Percentiles rank a stretch among this genome's conserved stretches.
Evolutionary conservation across 202 grass and related monocot genomes (phyloP).

Genomic region (Brachypodium distachyon): DNA sequence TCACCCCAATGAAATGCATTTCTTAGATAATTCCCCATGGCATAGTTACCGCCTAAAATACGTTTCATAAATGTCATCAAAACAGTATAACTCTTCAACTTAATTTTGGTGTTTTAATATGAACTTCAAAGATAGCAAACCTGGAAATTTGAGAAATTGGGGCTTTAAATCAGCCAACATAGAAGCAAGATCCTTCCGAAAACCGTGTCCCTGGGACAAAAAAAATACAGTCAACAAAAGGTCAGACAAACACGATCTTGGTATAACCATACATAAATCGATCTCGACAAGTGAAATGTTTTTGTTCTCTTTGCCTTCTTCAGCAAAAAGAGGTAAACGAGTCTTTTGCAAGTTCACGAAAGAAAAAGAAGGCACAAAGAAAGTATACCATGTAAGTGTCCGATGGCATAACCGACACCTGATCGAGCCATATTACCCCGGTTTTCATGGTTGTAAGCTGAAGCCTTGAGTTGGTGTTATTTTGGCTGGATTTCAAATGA

Average conservation of each 20-base stretch:
- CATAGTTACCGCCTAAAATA: slow-evolving; percentile 70
- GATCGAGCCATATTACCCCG: slow-evolving; percentile 74
- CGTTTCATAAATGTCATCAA: background rate
- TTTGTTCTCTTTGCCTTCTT: background rate
- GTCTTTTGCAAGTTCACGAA: too few species aligned
- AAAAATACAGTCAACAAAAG: background rate
- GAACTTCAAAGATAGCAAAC: slow-evolving; percentile 23
- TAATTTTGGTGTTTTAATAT: background rate
- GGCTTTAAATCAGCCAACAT: slow-evolving; percentile 73
- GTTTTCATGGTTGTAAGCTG: slow-evolving; percentile 65
- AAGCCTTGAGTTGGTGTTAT: slow-evolving; percentile 57
- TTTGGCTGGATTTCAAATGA: slow-evolving; percentile 44
- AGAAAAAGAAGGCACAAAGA: background rate
- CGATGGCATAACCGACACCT: slow-evolving; percentile 71
- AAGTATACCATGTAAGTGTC: slow-evolving; percentile 70
- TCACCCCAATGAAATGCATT: slow-evolving; percentile 91
- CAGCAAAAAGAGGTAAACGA: background rate
- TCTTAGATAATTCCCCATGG: slow-evolving; percentile 70
- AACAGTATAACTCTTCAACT: background rate
- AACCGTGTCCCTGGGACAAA: slow-evolving; percentile 64
- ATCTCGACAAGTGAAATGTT: background rate
- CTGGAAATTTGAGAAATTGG: slow-evolving; percentile 86
- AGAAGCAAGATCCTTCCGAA: slow-evolving; percentile 75
- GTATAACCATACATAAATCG: background rate
- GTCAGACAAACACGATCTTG: background rate